Conservation (phyloP, 805 yeast genomes). For the Kuraishia piskuri region DNA sequence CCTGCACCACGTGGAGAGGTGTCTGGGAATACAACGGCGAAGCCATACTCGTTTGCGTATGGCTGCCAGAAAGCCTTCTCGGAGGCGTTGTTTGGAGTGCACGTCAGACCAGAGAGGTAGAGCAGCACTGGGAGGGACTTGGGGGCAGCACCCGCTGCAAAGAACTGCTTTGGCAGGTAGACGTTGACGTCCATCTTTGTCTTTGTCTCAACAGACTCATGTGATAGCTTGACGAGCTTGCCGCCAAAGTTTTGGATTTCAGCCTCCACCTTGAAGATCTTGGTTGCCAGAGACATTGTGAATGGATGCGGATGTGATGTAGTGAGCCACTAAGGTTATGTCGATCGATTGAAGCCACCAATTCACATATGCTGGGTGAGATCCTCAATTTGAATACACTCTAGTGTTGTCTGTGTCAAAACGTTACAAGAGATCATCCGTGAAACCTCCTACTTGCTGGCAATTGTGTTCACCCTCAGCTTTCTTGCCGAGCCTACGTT, state of each 20-base stretch:
- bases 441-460: no score
- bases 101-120: slow-evolving; percentile 84
- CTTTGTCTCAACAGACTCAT: slow-evolving; percentile 53
- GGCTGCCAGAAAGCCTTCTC: slow-evolving; percentile 88
- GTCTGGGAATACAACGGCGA: slow-evolving; percentile 90
- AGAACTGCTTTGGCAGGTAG: slow-evolving; percentile 59
- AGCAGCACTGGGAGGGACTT: slow-evolving; percentile 61
- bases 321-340: no score
- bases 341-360: no score
- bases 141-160: slow-evolving; percentile 19
- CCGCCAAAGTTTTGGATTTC: slow-evolving; percentile 68
- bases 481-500: neutral
- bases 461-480: neutral
- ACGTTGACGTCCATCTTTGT: slow-evolving; percentile 81
- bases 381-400: no score
- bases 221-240: slow-evolving; percentile 62
- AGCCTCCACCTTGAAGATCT: slow-evolving; percentile 43
- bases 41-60: slow-evolving; percentile 72
- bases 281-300: slow-evolving; percentile 10
- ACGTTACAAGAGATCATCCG: no score
- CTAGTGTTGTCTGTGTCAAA: no score
- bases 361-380: no score
- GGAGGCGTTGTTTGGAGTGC: slow-evolving; percentile 87
- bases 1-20: slow-evolving; percentile 89
- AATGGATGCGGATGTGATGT: neutral